Conservation (phyloP, 1,284 basidiomycete genomes). For the Fomes fomentarius region DNA sequence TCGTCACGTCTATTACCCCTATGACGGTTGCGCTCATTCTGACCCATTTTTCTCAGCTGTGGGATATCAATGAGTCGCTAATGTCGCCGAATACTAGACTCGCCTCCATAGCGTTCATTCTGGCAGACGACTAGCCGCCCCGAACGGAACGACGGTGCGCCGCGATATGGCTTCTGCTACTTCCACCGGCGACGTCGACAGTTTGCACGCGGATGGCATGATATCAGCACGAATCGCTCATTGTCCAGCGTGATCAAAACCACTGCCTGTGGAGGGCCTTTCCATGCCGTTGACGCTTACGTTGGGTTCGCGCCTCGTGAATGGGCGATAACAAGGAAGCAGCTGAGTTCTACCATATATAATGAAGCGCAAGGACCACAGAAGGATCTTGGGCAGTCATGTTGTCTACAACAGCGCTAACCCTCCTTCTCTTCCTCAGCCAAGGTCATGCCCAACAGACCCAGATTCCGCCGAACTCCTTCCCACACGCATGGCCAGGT, state of each 20-base stretch:
- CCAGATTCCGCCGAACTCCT: slow-evolving; percentile 16
- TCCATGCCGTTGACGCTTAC: neutral
- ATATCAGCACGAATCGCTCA: neutral
- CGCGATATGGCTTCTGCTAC: neutral
- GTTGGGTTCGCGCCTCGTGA: neutral
- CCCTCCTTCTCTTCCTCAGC: neutral
- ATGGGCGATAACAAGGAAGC: neutral
- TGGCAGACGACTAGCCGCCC: neutral
- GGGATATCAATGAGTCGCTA: too few relatives aligned
- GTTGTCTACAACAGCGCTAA: neutral
- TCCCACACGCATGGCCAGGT: slow-evolving; percentile 28
- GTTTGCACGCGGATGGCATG: too few relatives aligned
- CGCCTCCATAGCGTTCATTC: too few relatives aligned
- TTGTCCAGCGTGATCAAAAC: neutral
- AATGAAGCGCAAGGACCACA: too few relatives aligned
- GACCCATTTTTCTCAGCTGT: too few relatives aligned
- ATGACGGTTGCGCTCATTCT: too few relatives aligned
- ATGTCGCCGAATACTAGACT: too few relatives aligned
- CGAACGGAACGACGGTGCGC: slow-evolving; percentile 1
- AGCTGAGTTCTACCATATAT: too few relatives aligned
- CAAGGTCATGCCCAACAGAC: neutral
- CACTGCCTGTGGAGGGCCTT: neutral
- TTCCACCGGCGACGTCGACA: neutral
- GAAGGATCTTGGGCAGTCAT: too few relatives aligned
- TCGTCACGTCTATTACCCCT: too few relatives aligned